phyloP scores from a whole-genome alignment of 176 grass and related monocot genomes.

The Bromus sterilis region DNA sequence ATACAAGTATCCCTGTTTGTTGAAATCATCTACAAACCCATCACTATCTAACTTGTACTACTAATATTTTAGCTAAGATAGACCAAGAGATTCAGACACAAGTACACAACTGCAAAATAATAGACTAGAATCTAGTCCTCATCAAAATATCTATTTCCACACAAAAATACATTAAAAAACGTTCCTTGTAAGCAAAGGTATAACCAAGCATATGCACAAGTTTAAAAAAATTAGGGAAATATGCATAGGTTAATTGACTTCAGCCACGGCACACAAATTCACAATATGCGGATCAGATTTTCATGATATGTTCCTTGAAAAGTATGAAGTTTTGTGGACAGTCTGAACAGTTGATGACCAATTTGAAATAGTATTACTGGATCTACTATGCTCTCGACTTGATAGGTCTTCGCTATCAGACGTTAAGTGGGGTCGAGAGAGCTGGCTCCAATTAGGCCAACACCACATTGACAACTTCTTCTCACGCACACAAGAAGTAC shows the following conservation, averaged over 20 bases:
- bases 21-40: background rate
- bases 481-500: background rate
- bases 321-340: background rate
- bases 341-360: background rate
- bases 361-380: background rate
- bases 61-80: background rate
- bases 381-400: background rate
- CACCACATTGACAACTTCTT: background rate
- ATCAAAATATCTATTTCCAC: background rate
- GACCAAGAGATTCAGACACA: background rate
- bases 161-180: background rate
- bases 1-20: background rate
- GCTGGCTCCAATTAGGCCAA: slow-evolving; percentile 5
- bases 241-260: background rate
- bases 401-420: background rate
- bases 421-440: background rate
- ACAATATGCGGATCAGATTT: background rate
- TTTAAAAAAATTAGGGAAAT: too few species aligned
- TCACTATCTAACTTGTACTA: background rate
- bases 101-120: background rate
- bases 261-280: background rate
- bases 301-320: background rate
- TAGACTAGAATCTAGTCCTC: background rate
- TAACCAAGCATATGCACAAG: background rate
- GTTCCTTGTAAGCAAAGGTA: background rate